Base-by-base conservation (phyloP, 148 eudicot species). In the Rhododendron mucronatum region DNA sequence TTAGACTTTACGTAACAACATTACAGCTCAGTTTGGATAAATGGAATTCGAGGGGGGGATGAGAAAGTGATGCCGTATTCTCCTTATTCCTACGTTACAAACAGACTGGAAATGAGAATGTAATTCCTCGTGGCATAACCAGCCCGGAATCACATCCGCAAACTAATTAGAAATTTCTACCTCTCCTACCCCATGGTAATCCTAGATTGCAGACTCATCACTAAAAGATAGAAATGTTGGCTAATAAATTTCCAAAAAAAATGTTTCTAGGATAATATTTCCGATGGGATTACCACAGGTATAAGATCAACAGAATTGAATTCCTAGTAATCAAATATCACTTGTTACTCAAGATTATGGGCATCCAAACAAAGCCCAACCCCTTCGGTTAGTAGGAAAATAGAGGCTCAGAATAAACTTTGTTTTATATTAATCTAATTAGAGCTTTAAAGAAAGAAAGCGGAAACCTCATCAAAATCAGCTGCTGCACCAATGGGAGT, bases 381-480 rank as follows among this genome's bases (percentile, higher is more conserved):
- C 10, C 11, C 9, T 41, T 23, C 20, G 28, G 10, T 82, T 6
- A n/a, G 10, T n/a, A 26, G 65, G 14, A 69, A 45, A 30, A 28
- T 45, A 21, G 41, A 50, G 78, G 33, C 21, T 44, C 61, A 71
- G 30, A 84, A 57, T 71, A 69, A 7, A 5, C 35, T 16, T 26
- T 47, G 23, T 47, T 48, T 23, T 48, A 6, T 7, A 33, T 10
- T n/a, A 14, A 83, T 69, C 78, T 18, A 44, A 69, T 3, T 53
- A 8, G 26, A 74, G 85, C 82, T 47, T 59, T 39, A 35, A 83
- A 57, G 47, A 20, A 50, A 83, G 20, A 41, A 67, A 50, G 50
- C 4, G n/a, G n/a, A 53, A 81, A 92, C 94, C 93, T 92, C 94
- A 65, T 92, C 94, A 51, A 89, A 91, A 84, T 92, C 93, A 41